Evolutionary conservation across 75 land plant genomes (phyloP), one percentile per base, ranked within the genome.

Genomic region (Cryptomeria japonica): DNA sequence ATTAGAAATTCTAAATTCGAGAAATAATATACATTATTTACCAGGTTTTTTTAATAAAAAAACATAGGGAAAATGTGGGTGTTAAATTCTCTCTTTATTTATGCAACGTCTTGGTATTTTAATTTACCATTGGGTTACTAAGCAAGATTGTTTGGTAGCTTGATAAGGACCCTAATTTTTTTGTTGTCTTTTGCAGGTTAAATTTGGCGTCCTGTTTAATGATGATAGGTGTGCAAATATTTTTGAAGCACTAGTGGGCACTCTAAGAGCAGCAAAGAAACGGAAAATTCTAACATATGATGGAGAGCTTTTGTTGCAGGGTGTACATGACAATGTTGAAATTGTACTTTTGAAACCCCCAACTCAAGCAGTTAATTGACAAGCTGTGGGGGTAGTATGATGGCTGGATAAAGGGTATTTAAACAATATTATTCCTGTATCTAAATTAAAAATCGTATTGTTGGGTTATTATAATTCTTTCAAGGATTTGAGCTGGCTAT

Each of bases 291-390:
- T 98, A 22, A 87, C 90, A 28, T 98, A 94, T 88, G 99, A 98
- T 80, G 96, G 96, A 36, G 99, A 98, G 90, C 88, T 98, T 34
- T 94, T 98, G 72, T 90, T 98, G 15, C 99, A 98, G 89, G 99
- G 99, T 64, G 97, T 98, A 32, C 99, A 98, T 90, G 99, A 98
- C 90, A 97, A 98, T 91, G 99, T 98, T 14, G 99, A 96, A 73
- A 91, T 98, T 76, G 85, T 90, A 7, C 96, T 98, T 22, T 55
- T 92, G 36, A 94, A 93, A 87, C 89, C 96, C 34, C 16, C 88
- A 31, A 88, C 91, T 14, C 61, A 86, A 39, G 22, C 87, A 34
- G 58, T 87, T 41, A 75, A 64, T 32, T 75, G 16, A 32, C 38
- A 32, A 75, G 3, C 34, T 34, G 16, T 13, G 37, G 14, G 34